These are phyloP conservation scores for Papiliotrema flavescens DNA, from an alignment of 1,284 basidiomycete species.

Conservation along the genomic window DNA sequence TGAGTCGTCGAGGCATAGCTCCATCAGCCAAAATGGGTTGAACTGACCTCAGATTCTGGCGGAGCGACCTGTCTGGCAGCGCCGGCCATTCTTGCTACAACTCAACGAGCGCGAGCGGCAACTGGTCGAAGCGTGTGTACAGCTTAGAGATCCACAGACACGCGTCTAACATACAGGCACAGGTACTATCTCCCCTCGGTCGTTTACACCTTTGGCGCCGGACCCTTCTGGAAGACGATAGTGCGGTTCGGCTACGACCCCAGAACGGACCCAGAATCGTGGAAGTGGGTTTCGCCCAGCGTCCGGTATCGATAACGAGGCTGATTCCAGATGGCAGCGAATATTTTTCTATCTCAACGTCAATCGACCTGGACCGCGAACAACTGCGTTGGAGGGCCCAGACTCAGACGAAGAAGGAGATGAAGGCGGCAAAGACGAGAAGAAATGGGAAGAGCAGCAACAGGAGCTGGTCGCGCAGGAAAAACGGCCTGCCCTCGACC, in stretches of 20 bases:
- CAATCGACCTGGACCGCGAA: constrained; percentile 5
- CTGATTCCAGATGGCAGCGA: constrained; percentile 64
- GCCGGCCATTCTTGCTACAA: constrained; percentile 77
- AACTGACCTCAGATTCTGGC: constrained; percentile 44
- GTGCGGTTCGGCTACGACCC: constrained; percentile 89
- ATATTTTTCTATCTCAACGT: constrained; percentile 60
- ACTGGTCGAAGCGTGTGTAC: constrained; percentile 13
- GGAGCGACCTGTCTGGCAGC: constrained; percentile 82
- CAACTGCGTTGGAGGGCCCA: neutral
- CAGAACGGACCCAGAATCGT: constrained; percentile 62
- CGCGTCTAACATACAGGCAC: constrained; percentile 29
- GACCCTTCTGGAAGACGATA: constrained; percentile 87
- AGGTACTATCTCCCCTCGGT: constrained; percentile 52
- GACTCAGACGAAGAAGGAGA: constrained; percentile 26
- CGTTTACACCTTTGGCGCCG: constrained; percentile 84
- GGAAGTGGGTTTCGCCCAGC: constrained; percentile 61
- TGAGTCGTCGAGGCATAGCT: constrained; percentile 37
- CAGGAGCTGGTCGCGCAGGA: constrained; percentile 24
- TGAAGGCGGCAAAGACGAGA: constrained; percentile 13
- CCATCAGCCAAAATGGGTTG: constrained; percentile 31
- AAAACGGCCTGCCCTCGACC: constrained; percentile 31
- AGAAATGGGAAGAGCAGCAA: constrained; percentile 40
- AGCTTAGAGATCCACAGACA: constrained; percentile 36
- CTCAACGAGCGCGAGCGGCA: constrained; percentile 57
- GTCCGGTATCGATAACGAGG: neutral